A percentile compares a stretch with the other conserved stretches of the same genome.
Conservation (phyloP, 2,329 filamentous ascomycete species). For the Penicillium sp. region DNA sequence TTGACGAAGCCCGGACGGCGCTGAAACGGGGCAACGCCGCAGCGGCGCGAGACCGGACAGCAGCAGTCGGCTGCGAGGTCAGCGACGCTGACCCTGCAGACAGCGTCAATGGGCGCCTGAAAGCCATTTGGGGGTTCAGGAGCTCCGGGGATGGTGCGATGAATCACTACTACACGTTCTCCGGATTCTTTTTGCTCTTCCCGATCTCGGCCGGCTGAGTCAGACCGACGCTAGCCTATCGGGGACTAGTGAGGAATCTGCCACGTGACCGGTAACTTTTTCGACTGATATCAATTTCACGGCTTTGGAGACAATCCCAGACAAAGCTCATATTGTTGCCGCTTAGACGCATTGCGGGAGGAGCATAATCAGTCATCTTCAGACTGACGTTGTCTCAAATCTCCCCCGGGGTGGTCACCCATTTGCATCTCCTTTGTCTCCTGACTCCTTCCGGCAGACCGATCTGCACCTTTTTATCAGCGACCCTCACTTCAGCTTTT, state of each 20-base stretch:
- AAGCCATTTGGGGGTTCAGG: slow-evolving; percentile 32
- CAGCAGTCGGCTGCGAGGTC: slow-evolving; percentile 21
- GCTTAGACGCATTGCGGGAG: background rate
- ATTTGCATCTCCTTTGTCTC: background rate
- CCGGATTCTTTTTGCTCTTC: slow-evolving; percentile 25
- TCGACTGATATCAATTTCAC: slow-evolving; percentile 7
- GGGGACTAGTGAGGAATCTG: slow-evolving; percentile 1
- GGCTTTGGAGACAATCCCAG: background rate
- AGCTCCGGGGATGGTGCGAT: slow-evolving; percentile 19
- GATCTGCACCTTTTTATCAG: slow-evolving; percentile 6
- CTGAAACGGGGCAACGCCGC: slow-evolving; percentile 29
- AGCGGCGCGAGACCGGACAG: slow-evolving; percentile 26
- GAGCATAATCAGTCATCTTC: no score
- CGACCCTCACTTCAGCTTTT: background rate
- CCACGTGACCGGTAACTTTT: slow-evolving; percentile 13
- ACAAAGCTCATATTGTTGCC: background rate
- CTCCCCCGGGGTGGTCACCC: no score
- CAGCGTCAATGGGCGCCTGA: slow-evolving; percentile 36
- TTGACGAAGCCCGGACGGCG: slow-evolving; percentile 32
- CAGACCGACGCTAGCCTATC: slow-evolving; percentile 15
- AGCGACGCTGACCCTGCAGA: slow-evolving; percentile 30
- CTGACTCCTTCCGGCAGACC: slow-evolving; percentile 15
- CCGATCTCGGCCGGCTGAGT: slow-evolving; percentile 38
- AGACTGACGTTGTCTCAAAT: no score
- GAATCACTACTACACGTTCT: slow-evolving; percentile 24